phyloP scores from a whole-genome alignment of 345 rosid species.

The Lepidium aucheri region DNA sequence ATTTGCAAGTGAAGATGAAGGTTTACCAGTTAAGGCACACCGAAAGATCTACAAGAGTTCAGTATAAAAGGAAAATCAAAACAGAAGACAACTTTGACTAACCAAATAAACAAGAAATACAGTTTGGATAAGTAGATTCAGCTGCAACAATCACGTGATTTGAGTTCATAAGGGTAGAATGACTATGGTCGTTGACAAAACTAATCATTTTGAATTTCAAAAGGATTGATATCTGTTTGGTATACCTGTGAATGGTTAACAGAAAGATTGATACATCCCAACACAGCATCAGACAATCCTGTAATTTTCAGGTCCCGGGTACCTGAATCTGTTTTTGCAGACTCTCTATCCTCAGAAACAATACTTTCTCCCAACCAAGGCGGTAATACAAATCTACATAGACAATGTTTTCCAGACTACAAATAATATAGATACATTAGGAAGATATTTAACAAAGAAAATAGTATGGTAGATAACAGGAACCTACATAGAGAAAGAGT shows the following conservation, averaged over 20 bases:
- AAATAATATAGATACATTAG: conserved; percentile 12
- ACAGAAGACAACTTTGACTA: conserved; percentile 1
- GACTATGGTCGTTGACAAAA: conserved; percentile 5
- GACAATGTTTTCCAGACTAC: conserved; percentile 93
- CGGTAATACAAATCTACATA: conserved; percentile 74
- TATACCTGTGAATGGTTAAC: conserved; percentile 71
- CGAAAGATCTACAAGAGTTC: conserved; percentile 55
- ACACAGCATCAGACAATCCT: conserved; percentile 81
- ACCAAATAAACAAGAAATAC: conserved; percentile 11
- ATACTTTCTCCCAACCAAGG: conserved; percentile 42
- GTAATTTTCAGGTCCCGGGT: conserved; percentile 53
- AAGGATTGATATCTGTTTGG: neutral
- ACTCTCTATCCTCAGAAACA: conserved; percentile 38
- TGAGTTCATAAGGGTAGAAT: neutral
- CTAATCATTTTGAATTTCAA: conserved; percentile 2
- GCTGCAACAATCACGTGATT: conserved; percentile 4
- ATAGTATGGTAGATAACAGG: conserved; percentile 1
- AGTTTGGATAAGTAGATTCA: neutral
- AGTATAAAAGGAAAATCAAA: conserved; percentile 4
- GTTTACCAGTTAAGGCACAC: conserved; percentile 61
- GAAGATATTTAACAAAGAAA: neutral
- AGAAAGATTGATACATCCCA: conserved; percentile 67
- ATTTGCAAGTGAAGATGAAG: conserved; percentile 73
- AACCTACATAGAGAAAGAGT: conserved; percentile 81
- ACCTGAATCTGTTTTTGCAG: conserved; percentile 39